phyloP scores from a whole-genome alignment of 1,139 yeast species.

The Saccharomyces hybrid region DNA sequence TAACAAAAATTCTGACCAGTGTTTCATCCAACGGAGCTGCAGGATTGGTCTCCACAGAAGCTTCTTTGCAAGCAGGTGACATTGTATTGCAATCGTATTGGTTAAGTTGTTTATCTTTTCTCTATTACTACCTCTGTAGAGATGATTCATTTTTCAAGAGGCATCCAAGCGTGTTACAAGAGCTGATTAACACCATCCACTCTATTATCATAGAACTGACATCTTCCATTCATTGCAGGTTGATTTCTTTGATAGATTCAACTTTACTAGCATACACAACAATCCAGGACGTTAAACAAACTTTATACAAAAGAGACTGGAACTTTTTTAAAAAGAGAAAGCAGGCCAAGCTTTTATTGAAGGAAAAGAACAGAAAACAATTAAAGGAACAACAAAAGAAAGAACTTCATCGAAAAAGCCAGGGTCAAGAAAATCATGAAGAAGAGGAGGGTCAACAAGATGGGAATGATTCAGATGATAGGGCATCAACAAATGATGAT shows the following conservation, averaged over 20 bases:
- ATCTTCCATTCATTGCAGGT: slow-evolving; percentile 54
- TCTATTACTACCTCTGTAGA: slow-evolving; percentile 55
- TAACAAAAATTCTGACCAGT: slow-evolving; percentile 52
- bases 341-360: slow-evolving; percentile 25
- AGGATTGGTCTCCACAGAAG: slow-evolving; percentile 25
- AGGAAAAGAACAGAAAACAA: slow-evolving; percentile 7
- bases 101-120: slow-evolving; percentile 59
- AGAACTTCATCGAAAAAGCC: slow-evolving; percentile 1
- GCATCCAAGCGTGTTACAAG: slow-evolving; percentile 55
- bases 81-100: slow-evolving; percentile 65
- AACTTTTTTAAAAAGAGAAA: slow-evolving; percentile 53
- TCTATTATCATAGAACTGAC: slow-evolving; percentile 56
- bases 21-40: slow-evolving; percentile 36
- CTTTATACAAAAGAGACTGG: slow-evolving; percentile 65
- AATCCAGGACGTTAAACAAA: slow-evolving; percentile 53
- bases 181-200: slow-evolving; percentile 49
- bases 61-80: slow-evolving; percentile 38
- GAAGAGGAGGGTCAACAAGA: slow-evolving; percentile 3
- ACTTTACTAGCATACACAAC: slow-evolving; percentile 58
- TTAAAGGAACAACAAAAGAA: slow-evolving; percentile 10
- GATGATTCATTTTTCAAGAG: slow-evolving; percentile 45
- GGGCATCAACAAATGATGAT: slow-evolving; percentile 1
- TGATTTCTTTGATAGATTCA: slow-evolving; percentile 49
- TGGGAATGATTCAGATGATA: slow-evolving; percentile 5
- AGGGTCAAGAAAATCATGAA: not conserved